A percentile compares a stretch with the other conserved stretches of the same genome.
Conservation (phyloP, 352 stramenopile genomes). For the Stephanocyclus meneghinianus region DNA sequence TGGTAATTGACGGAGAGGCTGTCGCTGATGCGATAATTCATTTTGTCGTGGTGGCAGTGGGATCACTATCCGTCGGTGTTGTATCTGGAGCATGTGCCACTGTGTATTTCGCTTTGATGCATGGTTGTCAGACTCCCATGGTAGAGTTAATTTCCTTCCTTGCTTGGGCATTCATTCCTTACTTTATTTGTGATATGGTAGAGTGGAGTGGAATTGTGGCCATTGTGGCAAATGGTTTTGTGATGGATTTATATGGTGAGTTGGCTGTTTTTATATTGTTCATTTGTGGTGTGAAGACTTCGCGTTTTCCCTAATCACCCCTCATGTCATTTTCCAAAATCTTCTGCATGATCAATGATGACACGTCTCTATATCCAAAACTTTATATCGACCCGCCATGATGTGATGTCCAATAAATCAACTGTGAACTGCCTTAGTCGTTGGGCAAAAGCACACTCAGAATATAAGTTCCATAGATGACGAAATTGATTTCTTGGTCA, state of each 20-base stretch:
- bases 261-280: not conserved
- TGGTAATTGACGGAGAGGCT: constrained; percentile 68
- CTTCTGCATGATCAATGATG: too few relatives aligned
- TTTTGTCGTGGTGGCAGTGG: constrained; percentile 78
- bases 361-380: too few relatives aligned
- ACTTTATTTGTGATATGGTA: constrained; percentile 83
- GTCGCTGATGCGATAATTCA: constrained; percentile 68
- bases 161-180: constrained; percentile 79
- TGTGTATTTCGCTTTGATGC: constrained; percentile 77
- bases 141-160: constrained; percentile 82
- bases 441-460: constrained; percentile 48
- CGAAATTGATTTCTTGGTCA: constrained; percentile 49
- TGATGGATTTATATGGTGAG: constrained; percentile 76
- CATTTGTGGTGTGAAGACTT: not conserved
- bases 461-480: constrained; percentile 26
- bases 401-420: too few relatives aligned
- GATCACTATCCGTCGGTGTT: constrained; percentile 74
- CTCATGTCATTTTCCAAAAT: too few relatives aligned
- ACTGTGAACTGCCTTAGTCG: constrained; percentile 29
- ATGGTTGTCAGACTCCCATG: constrained; percentile 76
- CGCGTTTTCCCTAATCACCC: too few relatives aligned
- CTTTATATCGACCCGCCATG: too few relatives aligned
- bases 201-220: constrained; percentile 80
- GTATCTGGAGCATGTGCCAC: constrained; percentile 61
- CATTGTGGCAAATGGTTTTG: constrained; percentile 76